A percentile compares a stretch with the other conserved stretches of the same genome.
Evolutionary conservation across 768 basidiomycete species (phyloP).

Genomic region (Brasilioporus rufonigricans): DNA sequence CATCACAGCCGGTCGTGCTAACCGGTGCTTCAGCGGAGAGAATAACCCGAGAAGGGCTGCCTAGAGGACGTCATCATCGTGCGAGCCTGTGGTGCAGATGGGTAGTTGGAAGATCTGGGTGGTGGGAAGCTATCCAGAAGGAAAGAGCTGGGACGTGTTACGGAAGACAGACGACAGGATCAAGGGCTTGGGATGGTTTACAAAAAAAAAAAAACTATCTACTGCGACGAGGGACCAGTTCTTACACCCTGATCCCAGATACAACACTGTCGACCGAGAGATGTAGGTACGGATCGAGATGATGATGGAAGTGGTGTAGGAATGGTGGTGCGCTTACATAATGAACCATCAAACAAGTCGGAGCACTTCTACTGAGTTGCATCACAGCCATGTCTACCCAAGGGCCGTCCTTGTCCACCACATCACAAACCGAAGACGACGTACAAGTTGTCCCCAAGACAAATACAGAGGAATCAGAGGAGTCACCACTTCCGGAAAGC

Average conservation of each 20-base stretch:
- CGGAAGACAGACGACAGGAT: constrained; percentile 14
- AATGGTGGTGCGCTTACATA: constrained; percentile 14
- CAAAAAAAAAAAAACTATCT: too few species aligned
- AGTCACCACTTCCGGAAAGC: constrained; percentile 19
- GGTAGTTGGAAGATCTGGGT: constrained; percentile 38
- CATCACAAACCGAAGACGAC: neutral
- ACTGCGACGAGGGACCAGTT: too few species aligned
- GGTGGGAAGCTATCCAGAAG: constrained; percentile 41
- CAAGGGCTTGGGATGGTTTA: constrained; percentile 26
- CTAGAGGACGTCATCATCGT: constrained; percentile 42
- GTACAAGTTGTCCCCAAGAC: neutral
- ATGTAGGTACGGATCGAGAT: too few species aligned
- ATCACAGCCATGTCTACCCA: constrained; percentile 11
- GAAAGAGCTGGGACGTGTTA: constrained; percentile 33
- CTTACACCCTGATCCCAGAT: too few species aligned
- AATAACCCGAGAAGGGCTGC: constrained; percentile 30
- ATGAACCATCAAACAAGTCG: neutral
- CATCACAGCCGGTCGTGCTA: constrained; percentile 33
- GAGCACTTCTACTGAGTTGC: neutral
- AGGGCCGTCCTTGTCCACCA: constrained; percentile 8
- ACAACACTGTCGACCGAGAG: too few species aligned
- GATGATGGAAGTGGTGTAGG: too few species aligned
- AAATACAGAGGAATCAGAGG: constrained; percentile 27
- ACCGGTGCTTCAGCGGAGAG: constrained; percentile 41
- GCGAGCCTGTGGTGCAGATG: constrained; percentile 39